Percentiles rank a stretch among this genome's conserved stretches.
Evolutionary conservation across 2,329 filamentous ascomycete genomes (phyloP).

Genomic region (Talaromyces sp.): DNA sequence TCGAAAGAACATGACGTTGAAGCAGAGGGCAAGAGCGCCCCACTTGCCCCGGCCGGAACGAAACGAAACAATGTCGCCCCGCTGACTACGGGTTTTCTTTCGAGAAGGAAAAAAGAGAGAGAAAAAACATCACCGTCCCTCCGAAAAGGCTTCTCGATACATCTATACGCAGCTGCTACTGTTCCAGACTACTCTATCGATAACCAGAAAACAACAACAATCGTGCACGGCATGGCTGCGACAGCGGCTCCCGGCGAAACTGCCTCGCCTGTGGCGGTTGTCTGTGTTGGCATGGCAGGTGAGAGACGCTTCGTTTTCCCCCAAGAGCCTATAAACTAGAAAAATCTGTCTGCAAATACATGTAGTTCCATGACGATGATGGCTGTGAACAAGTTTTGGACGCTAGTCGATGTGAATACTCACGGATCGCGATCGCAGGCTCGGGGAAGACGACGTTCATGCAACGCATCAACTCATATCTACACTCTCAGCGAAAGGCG

Average conservation of each 20-base stretch:
- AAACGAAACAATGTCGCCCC: conserved; percentile 15
- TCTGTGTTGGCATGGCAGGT: conserved; percentile 97
- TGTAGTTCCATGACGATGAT: neutral
- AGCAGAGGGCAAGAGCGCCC: conserved; percentile 2
- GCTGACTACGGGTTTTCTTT: neutral
- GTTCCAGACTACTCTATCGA: neutral
- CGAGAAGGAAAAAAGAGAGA: neutral
- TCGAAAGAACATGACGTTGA: conserved; percentile 25
- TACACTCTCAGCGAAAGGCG: conserved; percentile 71
- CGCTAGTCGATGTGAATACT: neutral
- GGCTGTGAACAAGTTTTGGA: neutral
- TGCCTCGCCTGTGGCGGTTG: conserved; percentile 64
- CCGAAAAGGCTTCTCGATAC: neutral
- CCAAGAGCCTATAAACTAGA: neutral
- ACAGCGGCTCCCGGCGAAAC: conserved; percentile 24
- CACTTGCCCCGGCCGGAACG: conserved; percentile 11
- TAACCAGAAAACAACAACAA: neutral
- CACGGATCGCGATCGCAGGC: conserved; percentile 43
- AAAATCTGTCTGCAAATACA: neutral
- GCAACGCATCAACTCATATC: conserved; percentile 92
- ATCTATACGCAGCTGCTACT: neutral
- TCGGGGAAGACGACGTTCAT: conserved; percentile 99
- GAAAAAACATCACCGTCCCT: conserved; percentile 19
- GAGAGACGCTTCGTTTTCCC: conserved; percentile 20
- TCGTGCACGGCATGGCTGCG: conserved; percentile 3